Evolutionary conservation across 768 basidiomycete species (phyloP).

Genomic region (Gymnopilus junonius): DNA sequence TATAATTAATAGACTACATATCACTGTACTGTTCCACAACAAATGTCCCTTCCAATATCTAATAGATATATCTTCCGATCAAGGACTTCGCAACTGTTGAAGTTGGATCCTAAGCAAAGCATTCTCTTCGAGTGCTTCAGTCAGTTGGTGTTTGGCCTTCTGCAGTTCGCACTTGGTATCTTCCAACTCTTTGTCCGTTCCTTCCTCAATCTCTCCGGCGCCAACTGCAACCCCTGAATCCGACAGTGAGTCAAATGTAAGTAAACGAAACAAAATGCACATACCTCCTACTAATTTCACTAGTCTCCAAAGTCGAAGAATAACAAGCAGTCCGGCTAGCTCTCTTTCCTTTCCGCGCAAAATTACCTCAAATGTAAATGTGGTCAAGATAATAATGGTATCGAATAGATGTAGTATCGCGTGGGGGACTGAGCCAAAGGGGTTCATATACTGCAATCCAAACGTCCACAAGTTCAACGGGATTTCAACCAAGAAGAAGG

Average conservation of each 20-base stretch:
- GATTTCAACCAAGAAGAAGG: conserved; percentile 79
- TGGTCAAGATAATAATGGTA: conserved; percentile 68
- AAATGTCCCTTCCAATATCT: background rate
- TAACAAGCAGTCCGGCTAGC: conserved; percentile 69
- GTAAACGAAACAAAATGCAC: background rate
- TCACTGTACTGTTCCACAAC: background rate
- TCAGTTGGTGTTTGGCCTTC: conserved; percentile 43
- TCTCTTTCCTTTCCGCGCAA: conserved; percentile 73
- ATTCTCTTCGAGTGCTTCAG: conserved; percentile 56
- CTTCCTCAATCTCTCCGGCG: conserved; percentile 71
- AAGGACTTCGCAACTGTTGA: background rate
- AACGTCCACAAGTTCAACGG: conserved; percentile 70
- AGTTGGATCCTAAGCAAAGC: conserved; percentile 38
- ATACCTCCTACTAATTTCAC: conserved; percentile 69
- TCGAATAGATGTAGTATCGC: conserved; percentile 77
- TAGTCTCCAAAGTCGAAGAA: conserved; percentile 81
- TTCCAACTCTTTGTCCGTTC: conserved; percentile 53
- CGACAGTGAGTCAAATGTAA: background rate
- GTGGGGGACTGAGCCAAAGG: conserved; percentile 57
- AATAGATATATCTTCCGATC: background rate
- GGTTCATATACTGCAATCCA: conserved; percentile 65
- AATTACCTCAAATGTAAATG: conserved; percentile 73
- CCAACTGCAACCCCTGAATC: conserved; percentile 72
- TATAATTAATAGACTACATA: background rate
- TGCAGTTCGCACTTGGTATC: conserved; percentile 18